phyloP scores from a whole-genome alignment of 208 protist species.

The Trypanosomatidae sp. region DNA sequence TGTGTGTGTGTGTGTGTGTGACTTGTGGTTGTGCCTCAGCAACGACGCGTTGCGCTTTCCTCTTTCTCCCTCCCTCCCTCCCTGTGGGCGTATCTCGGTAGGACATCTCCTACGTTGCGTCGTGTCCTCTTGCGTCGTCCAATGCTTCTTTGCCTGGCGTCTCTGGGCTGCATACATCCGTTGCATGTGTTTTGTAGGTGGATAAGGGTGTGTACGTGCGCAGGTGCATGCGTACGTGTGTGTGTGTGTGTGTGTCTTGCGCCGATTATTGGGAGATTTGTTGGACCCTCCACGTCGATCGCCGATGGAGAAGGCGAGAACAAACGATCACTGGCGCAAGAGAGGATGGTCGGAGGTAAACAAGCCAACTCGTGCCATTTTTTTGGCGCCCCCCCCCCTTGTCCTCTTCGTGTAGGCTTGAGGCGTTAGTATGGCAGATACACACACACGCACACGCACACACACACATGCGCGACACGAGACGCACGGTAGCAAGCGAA shows the following conservation, averaged over 20 bases:
- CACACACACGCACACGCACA: no score
- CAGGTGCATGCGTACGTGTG: neutral
- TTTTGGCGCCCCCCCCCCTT: neutral
- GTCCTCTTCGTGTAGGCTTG: neutral
- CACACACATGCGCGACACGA: neutral
- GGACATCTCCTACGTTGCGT: neutral
- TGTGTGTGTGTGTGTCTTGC: neutral
- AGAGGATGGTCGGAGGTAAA: no score
- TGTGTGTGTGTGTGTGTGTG: conserved; percentile 1
- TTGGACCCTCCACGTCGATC: neutral
- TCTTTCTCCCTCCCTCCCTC: neutral
- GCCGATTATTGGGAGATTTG: neutral
- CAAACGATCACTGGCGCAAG: neutral
- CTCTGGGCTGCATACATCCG: no score
- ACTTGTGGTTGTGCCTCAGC: neutral
- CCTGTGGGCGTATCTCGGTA: neutral
- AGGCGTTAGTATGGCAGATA: neutral
- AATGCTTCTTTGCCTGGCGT: no score
- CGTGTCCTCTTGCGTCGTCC: no score
- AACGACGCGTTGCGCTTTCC: neutral
- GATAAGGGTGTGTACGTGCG: neutral
- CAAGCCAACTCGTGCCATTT: neutral
- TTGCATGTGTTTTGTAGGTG: neutral
- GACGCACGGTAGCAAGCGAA: neutral
- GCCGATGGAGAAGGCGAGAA: neutral